Conservation (phyloP, 2,329 filamentous ascomycete genomes). For the Calonectria henricotiae region DNA sequence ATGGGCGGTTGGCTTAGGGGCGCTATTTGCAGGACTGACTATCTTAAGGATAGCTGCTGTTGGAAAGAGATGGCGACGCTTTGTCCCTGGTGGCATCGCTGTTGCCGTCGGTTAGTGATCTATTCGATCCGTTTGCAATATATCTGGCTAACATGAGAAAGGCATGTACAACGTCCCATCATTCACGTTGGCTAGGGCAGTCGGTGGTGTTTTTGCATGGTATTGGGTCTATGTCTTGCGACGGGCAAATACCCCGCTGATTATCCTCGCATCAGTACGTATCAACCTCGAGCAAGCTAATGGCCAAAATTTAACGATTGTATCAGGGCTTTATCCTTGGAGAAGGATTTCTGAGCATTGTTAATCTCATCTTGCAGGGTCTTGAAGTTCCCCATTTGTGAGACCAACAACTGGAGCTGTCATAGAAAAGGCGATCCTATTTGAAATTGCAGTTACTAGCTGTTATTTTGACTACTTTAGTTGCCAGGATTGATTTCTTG, state of each 20-base stretch:
- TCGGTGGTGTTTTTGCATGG: constrained; percentile 83
- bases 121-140: not conserved
- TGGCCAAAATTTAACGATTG: constrained; percentile 34
- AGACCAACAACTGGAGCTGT: constrained; percentile 18
- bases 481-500: constrained; percentile 68
- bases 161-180: constrained; percentile 99
- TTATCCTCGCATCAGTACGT: constrained; percentile 84
- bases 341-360: constrained; percentile 92
- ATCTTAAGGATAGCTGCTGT: constrained; percentile 75
- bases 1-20: constrained; percentile 83
- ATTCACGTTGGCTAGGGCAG: constrained; percentile 90
- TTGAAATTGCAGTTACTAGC: constrained; percentile 4
- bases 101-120: constrained; percentile 83
- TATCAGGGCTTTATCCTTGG: constrained; percentile 87
- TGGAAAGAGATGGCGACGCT: constrained; percentile 78
- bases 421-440: not conserved
- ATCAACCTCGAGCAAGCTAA: not conserved
- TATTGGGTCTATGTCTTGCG: constrained; percentile 78
- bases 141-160: constrained; percentile 53
- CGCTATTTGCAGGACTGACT: constrained; percentile 82
- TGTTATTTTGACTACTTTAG: constrained; percentile 58
- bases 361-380: constrained; percentile 88
- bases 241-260: constrained; percentile 80
- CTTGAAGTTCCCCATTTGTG: constrained; percentile 82
- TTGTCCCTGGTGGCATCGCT: constrained; percentile 92